Conservation (phyloP, 2,329 filamentous ascomycete genomes). For the Verticillium klebahnii region DNA sequence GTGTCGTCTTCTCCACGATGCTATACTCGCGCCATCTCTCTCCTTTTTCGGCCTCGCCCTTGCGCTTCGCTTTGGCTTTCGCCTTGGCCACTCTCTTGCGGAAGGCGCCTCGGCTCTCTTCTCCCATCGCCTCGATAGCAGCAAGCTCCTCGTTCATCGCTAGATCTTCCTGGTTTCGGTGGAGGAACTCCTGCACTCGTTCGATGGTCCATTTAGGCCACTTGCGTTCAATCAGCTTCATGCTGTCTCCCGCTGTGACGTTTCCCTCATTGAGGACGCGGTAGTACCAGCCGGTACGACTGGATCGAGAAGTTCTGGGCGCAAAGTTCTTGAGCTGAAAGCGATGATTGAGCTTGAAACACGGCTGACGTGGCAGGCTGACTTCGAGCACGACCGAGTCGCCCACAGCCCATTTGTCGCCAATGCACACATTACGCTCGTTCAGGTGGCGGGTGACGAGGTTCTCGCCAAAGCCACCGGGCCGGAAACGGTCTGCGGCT, state of each 20-base stretch:
- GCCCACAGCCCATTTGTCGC: constrained; percentile 52
- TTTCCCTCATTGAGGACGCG: constrained; percentile 52
- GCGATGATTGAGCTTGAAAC: constrained; percentile 65
- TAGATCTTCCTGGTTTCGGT: constrained; percentile 45
- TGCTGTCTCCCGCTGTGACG: constrained; percentile 51
- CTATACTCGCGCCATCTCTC: constrained; percentile 39
- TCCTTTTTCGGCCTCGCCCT: constrained; percentile 19
- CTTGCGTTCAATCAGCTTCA: constrained; percentile 48
- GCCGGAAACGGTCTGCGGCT: constrained; percentile 44
- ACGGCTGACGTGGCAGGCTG: constrained; percentile 57
- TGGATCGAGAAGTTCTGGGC: constrained; percentile 47
- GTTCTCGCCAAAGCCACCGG: constrained; percentile 62
- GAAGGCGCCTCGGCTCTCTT: constrained; percentile 45
- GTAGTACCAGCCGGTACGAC: constrained; percentile 64
- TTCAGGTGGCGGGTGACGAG: constrained; percentile 54
- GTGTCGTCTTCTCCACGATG: constrained; percentile 42
- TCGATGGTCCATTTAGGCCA: constrained; percentile 60
- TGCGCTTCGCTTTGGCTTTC: constrained; percentile 19
- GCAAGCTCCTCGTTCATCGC: constrained; percentile 49
- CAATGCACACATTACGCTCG: constrained; percentile 62
- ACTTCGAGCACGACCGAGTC: constrained; percentile 51
- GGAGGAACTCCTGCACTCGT: constrained; percentile 57
- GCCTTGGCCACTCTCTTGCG: constrained; percentile 44
- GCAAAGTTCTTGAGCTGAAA: constrained; percentile 61
- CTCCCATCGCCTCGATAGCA: constrained; percentile 43